phyloP scores from a whole-genome alignment of 176 grass and related monocot species.

The Oropetium thomaeum region DNA sequence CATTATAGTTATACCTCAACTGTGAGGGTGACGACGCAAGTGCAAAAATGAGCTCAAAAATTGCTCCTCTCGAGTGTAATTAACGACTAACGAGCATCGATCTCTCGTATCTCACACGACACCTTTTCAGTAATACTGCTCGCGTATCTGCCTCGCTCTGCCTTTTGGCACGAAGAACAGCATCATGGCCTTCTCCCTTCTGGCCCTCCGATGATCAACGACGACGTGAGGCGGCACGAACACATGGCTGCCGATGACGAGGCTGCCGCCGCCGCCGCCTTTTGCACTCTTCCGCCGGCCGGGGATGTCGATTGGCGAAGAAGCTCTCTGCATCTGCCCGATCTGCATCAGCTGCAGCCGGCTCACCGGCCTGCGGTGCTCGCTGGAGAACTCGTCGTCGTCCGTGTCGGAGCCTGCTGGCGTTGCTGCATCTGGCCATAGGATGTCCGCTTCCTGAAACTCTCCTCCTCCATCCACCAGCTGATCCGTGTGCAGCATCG shows the following conservation, averaged over 20 bases:
- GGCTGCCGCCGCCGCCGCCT: conserved; percentile 7
- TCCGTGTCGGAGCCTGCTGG: not conserved
- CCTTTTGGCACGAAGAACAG: conserved; percentile 22
- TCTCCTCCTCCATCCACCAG: conserved; percentile 27
- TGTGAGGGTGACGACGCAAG: no score
- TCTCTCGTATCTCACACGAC: no score
- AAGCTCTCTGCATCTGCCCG: conserved; percentile 4
- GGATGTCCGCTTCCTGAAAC: conserved; percentile 47
- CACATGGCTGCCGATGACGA: conserved; percentile 29
- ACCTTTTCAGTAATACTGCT: not conserved
- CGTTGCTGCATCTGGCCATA: conserved; percentile 36
- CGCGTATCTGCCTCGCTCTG: conserved; percentile 13
- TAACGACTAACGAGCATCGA: not conserved
- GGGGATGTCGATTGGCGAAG: conserved; percentile 49
- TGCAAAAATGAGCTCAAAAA: conserved; percentile 16
- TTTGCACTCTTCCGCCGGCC: not conserved
- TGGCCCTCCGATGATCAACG: conserved; percentile 33
- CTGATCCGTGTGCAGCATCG: conserved; percentile 1
- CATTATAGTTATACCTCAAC: no score
- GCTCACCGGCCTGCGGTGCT: not conserved
- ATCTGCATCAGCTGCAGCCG: not conserved
- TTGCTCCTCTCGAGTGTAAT: not conserved
- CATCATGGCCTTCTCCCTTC: conserved; percentile 23
- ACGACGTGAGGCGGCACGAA: conserved; percentile 47
- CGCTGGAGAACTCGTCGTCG: not conserved